phyloP scores from a whole-genome alignment of 495 filamentous ascomycete genomes.

The Penicillium coffeae region DNA sequence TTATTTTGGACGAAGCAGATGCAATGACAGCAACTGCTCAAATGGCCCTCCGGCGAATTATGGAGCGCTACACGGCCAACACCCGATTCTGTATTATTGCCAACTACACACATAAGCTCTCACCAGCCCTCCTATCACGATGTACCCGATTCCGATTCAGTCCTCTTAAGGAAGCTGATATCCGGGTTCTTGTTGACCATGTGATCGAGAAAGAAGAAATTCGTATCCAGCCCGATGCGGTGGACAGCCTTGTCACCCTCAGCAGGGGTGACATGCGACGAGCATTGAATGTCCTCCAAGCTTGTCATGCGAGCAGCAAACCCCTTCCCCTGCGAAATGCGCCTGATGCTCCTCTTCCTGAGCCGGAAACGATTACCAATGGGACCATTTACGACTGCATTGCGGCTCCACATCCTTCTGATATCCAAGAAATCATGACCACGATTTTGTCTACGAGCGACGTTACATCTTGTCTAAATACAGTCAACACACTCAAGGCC shows the following conservation, averaged over 20 bases:
- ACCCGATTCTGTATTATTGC: slow-evolving; percentile 98
- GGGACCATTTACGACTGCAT: slow-evolving; percentile 96
- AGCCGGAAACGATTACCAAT: slow-evolving; percentile 79
- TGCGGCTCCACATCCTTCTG: slow-evolving; percentile 86
- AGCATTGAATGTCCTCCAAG: slow-evolving; percentile 92
- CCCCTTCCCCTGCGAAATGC: slow-evolving; percentile 64
- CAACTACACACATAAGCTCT: slow-evolving; percentile 99
- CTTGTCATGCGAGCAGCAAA: slow-evolving; percentile 88
- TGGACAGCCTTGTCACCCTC: slow-evolving; percentile 74
- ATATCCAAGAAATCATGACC: slow-evolving; percentile 77
- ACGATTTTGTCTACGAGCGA: slow-evolving; percentile 81
- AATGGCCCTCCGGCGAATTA: slow-evolving; percentile 94
- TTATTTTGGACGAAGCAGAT: slow-evolving; percentile 96
- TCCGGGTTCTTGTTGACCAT: slow-evolving; percentile 76
- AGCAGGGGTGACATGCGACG: slow-evolving; percentile 96
- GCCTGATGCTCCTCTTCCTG: slow-evolving; percentile 51
- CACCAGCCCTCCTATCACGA: slow-evolving; percentile 83
- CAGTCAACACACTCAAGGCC: slow-evolving; percentile 79
- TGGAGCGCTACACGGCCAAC: slow-evolving; percentile 99
- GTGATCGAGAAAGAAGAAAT: slow-evolving; percentile 87
- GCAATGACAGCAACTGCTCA: slow-evolving; percentile 97
- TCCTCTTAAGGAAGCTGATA: slow-evolving; percentile 83
- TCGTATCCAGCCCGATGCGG: slow-evolving; percentile 73
- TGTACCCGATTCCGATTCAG: slow-evolving; percentile 96
- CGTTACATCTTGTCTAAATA: slow-evolving; percentile 79